Evolutionary conservation across 2,329 filamentous ascomycete genomes (phyloP), one percentile per base, ranked within the genome.

Genomic region (Pseudomassariella vexata): DNA sequence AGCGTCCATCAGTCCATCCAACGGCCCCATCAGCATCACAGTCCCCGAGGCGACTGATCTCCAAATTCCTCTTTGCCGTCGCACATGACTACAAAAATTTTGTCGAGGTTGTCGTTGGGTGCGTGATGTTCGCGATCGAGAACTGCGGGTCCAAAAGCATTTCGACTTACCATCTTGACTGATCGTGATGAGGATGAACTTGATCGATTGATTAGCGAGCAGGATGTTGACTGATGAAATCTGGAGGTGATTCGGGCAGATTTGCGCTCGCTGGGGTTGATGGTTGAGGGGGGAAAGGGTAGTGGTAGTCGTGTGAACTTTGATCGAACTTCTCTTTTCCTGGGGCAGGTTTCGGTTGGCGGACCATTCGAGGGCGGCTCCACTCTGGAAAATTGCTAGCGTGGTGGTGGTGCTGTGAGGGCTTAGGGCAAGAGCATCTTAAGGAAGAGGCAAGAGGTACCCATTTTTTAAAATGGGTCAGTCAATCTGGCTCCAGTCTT

Each of bases 141-240:
- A 16, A 12, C 14, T 6, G 15, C 10, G 22, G 12, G 18, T 14
- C 18, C 24, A 19, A 36, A 25, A 23, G 9, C 20, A 25, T 28
- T 42, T 25, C n/a, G 22, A 57, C 76, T 78, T 74, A 82, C 78
- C 78, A 82, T 82, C 62, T 79, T 82, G 76, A 69, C 68, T 73
- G 63, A 71, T 69, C 68, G 57, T 59, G 53, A 56, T 45, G 39
- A 46, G 47, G 32, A 43, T 39, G 60, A 53, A 43, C 56, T 57
- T 57, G 53, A 45, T 52, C 47, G 45, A 52, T 57, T 53, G 53
- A 52, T 55, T 61, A 50, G 66, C 65, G 68, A 70, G 64, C 56
- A 50, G 55, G 46, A 56, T 52, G 53, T 60, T 62, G 57, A 52
- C 65, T 66, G 63, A 63, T 62, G 59, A 68, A 70, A 71, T 71